Conservation (phyloP, 1,284 basidiomycete species). For the Ceratobasidium sp. region DNA sequence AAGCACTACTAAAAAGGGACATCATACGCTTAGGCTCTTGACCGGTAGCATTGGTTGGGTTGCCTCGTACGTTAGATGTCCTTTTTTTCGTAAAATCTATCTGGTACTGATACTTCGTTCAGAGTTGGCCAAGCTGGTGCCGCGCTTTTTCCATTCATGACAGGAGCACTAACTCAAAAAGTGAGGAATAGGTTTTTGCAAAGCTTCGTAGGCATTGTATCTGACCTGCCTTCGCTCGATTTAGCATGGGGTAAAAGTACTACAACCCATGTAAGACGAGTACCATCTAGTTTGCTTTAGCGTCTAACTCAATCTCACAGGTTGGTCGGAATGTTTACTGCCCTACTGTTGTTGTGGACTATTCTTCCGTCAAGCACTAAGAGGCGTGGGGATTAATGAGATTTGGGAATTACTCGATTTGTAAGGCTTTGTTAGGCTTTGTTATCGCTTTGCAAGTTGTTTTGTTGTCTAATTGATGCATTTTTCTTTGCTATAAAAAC, state of each 20-base stretch:
- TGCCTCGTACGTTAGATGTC: slow-evolving; percentile 15
- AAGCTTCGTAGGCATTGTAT: not conserved
- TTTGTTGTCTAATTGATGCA: not conserved
- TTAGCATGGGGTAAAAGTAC: slow-evolving; percentile 18
- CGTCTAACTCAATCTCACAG: not conserved
- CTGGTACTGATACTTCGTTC: not conserved
- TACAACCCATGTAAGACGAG: slow-evolving; percentile 27
- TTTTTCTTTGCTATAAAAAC: too few species aligned
- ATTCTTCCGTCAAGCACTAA: slow-evolving; percentile 28
- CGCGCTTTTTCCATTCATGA: slow-evolving; percentile 31
- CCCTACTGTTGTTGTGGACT: slow-evolving; percentile 14
- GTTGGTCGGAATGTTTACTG: slow-evolving; percentile 19
- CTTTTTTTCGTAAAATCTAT: not conserved
- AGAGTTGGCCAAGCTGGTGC: slow-evolving; percentile 34
- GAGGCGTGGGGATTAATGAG: slow-evolving; percentile 30
- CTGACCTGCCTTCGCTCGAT: not conserved
- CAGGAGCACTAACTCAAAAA: slow-evolving; percentile 33
- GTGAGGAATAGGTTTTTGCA: not conserved
- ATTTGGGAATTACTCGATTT: not conserved
- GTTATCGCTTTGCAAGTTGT: not conserved
- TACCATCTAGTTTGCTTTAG: not conserved
- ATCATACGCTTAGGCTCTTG: slow-evolving; percentile 11
- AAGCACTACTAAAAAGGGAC: not conserved
- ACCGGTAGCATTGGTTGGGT: slow-evolving; percentile 37
- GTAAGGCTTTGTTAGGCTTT: not conserved